Evolutionary conservation across 495 filamentous ascomycete species (phyloP).

Genomic region (Trypethelium eluteriae): DNA sequence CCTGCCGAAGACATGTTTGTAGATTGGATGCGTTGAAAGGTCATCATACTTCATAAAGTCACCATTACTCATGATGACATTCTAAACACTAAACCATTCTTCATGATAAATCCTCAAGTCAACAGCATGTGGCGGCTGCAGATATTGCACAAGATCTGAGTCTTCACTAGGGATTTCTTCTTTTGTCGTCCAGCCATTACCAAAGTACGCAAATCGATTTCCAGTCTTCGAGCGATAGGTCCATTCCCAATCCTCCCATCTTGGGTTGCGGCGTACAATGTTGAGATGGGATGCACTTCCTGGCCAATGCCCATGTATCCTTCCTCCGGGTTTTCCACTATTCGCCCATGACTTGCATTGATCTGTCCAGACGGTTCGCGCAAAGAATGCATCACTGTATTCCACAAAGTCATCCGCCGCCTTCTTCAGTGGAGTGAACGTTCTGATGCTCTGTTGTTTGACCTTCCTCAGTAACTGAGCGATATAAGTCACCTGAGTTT

Average conservation of each 20-base stretch:
- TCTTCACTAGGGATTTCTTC: conserved; percentile 32
- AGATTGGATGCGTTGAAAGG: too few relatives aligned
- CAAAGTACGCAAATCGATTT: conserved; percentile 53
- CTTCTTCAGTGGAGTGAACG: conserved; percentile 45
- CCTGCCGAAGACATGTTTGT: too few relatives aligned
- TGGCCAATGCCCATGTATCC: conserved; percentile 60
- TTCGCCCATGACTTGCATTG: conserved; percentile 68
- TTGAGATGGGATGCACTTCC: conserved; percentile 54
- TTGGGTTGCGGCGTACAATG: conserved; percentile 49
- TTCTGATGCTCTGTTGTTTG: conserved; percentile 54
- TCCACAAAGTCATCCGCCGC: conserved; percentile 58
- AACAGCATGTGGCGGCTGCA: conserved; percentile 30
- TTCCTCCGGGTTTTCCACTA: conserved; percentile 47
- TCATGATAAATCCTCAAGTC: background rate
- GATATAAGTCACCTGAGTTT: conserved; percentile 53
- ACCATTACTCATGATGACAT: too few relatives aligned
- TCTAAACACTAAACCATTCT: conserved; percentile 10
- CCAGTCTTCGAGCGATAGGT: conserved; percentile 43
- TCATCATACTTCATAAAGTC: too few relatives aligned
- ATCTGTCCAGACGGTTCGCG: conserved; percentile 52
- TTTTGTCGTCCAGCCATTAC: conserved; percentile 47
- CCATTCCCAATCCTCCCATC: conserved; percentile 71
- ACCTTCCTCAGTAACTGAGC: conserved; percentile 58
- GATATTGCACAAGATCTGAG: conserved; percentile 44
- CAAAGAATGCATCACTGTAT: conserved; percentile 56